Conservation (phyloP, 2,329 filamentous ascomycete species). For the Aspergillus intermedius region DNA sequence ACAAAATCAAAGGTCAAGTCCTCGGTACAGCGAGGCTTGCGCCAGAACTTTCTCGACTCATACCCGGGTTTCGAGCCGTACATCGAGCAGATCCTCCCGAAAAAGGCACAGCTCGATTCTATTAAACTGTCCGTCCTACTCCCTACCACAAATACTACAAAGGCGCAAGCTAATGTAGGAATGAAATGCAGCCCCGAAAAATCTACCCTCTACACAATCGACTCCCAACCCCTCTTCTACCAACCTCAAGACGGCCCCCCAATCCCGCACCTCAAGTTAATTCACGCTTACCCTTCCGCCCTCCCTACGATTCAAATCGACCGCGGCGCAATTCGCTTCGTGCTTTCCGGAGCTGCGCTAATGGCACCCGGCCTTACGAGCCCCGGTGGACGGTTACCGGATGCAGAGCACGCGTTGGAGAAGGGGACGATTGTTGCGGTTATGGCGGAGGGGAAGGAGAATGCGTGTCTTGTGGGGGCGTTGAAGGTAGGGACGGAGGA, state of each 20-base stretch:
- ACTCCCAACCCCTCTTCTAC: conserved; percentile 77
- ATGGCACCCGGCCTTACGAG: conserved; percentile 94
- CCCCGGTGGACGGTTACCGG: conserved; percentile 70
- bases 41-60: conserved; percentile 71
- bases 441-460: conserved; percentile 85
- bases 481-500: conserved; percentile 81
- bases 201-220: conserved; percentile 79
- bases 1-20: conserved; percentile 97
- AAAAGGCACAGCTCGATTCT: conserved; percentile 83
- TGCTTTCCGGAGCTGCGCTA: conserved; percentile 83
- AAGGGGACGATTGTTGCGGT: conserved; percentile 82
- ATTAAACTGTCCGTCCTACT: conserved; percentile 64
- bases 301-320: conserved; percentile 87
- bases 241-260: conserved; percentile 72
- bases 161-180: conserved; percentile 2
- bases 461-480: conserved; percentile 81
- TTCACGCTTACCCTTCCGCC: conserved; percentile 80
- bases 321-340: conserved; percentile 92
- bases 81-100: conserved; percentile 92
- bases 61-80: conserved; percentile 80
- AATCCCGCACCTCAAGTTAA: conserved; percentile 78
- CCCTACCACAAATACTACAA: neutral
- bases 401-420: conserved; percentile 56
- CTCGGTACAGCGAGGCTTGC: conserved; percentile 80
- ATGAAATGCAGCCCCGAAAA: conserved; percentile 62